Evolutionary conservation across 495 filamentous ascomycete genomes (phyloP), one percentile per base, ranked within the genome.

Genomic region (Daldinia decipiens): DNA sequence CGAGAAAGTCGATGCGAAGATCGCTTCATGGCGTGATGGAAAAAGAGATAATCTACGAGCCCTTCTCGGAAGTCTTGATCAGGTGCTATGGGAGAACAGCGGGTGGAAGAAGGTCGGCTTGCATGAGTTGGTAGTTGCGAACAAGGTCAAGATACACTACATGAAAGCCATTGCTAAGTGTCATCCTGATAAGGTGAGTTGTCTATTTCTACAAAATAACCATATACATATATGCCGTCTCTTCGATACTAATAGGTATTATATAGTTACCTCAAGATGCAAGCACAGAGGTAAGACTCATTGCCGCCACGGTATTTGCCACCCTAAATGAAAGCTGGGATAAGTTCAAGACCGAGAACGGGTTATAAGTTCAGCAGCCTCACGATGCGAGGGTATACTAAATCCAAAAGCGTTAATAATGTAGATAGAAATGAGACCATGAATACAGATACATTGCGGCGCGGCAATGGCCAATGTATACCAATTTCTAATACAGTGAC

Each of bases 81-180:
- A 83, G 24, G 93, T 99, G 47, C 84, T 99, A 43, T 99, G 95
- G 95, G 88, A 92, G 59, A 91, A 90, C 36, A 89, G 92, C 59
- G 94, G 93, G 32, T 99, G 95, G 96, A 97, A 95, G 84, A 97
- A 97, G 85, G 89, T 98, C 17, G 92, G 92, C 27, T 90, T 99
- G 89, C 88, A 92, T 55, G 95, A 99, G 78, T 76, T 99, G 71
- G 89, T 99, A 39, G 82, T 97, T 83, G 89, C 94, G 45, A 90
- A 89, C 53, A 97, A 92, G 85, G 95, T 98, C 55, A 99, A 99
- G 88, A 88, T 98, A 60, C 86, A 92, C 62, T 99, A 99, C 75
- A 98, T 99, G 95, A 97, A 97, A 87, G 95, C 93, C 5, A 98
- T 99, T 88, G 91, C 89, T 5, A 98, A 97, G 86, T 94, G 95